Conservation (phyloP, 768 basidiomycete genomes). For the Boletus rubescentipes region DNA sequence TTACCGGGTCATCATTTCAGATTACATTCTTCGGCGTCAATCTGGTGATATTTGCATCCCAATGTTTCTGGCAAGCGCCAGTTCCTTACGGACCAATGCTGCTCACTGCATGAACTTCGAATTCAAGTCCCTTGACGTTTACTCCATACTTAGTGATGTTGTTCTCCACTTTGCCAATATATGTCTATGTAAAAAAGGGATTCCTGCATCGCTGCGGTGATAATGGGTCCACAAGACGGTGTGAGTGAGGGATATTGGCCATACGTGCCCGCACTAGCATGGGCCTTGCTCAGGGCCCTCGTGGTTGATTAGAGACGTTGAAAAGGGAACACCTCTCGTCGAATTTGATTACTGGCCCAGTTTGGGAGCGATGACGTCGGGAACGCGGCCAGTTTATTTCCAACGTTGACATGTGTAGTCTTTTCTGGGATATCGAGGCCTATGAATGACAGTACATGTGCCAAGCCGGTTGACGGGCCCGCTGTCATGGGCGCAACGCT, state of each 20-base stretch:
- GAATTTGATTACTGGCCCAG: background rate
- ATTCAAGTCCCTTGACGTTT: background rate
- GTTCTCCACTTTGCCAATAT: background rate
- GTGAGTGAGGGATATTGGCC: slow-evolving; percentile 16
- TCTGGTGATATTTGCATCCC: background rate
- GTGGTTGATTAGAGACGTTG: background rate
- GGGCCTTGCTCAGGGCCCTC: background rate
- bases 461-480: background rate
- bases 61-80: background rate
- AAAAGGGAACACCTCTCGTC: background rate
- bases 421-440: background rate
- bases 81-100: background rate
- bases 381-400: background rate
- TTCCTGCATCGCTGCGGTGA: slow-evolving; percentile 4
- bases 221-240: slow-evolving; percentile 6
- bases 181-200: background rate
- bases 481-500: background rate
- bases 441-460: background rate
- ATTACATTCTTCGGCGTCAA: background rate
- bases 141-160: background rate
- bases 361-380: background rate
- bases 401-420: background rate
- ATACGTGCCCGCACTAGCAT: slow-evolving; percentile 17
- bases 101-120: background rate
- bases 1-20: background rate